phyloP scores from a whole-genome alignment of 257 asterid genomes.

The Lantana camara region DNA sequence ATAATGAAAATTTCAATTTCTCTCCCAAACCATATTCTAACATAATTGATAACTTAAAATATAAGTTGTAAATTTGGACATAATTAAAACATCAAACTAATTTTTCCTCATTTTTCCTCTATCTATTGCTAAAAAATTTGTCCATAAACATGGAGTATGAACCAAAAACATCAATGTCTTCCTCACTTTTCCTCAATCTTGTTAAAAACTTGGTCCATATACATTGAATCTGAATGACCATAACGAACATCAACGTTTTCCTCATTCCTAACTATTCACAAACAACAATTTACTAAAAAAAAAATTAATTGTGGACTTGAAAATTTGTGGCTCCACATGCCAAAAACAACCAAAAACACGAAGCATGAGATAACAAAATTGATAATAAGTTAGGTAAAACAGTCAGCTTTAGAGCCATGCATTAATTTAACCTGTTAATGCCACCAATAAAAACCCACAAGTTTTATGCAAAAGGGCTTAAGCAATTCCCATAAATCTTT shows the following conservation, averaged over 20 bases:
- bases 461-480: constrained; percentile 14
- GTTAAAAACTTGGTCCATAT: constrained; percentile 14
- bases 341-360: constrained; percentile 18
- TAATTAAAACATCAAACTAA: too few relatives aligned
- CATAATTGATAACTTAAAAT: too few relatives aligned
- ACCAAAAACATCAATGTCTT: too few relatives aligned
- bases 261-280: background rate
- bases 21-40: too few relatives aligned
- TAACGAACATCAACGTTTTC: too few relatives aligned
- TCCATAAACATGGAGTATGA: too few relatives aligned
- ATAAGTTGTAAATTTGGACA: too few relatives aligned
- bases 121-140: too few relatives aligned
- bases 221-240: constrained; percentile 8
- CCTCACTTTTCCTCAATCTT: too few relatives aligned
- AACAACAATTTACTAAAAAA: constrained; percentile 10
- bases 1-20: too few relatives aligned
- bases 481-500: constrained; percentile 28
- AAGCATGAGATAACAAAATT: constrained; percentile 5
- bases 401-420: constrained; percentile 35
- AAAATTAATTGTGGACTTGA: constrained; percentile 25
- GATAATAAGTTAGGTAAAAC: constrained; percentile 13
- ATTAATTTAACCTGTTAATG: constrained; percentile 27
- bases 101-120: too few relatives aligned
- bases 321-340: constrained; percentile 35
- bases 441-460: constrained; percentile 23